Base-by-base conservation (phyloP, 1,284 basidiomycete species). In the Tilletia walkeri region DNA sequence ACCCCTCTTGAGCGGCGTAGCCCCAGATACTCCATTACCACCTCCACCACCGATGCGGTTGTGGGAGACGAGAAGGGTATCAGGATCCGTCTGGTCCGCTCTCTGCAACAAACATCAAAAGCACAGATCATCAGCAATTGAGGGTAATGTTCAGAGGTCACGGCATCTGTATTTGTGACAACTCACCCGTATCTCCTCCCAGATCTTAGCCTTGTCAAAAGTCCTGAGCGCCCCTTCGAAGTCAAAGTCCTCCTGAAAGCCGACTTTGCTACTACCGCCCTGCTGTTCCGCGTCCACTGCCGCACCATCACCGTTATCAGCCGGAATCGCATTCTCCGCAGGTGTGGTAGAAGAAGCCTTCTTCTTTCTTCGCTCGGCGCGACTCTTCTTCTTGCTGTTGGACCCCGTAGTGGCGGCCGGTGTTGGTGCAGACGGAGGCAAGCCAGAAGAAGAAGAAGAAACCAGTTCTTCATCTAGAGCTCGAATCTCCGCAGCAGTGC, bases 171-270 rank as follows among this genome's bases (percentile, higher is more conserved):
- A 30, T 30, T 14, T 45, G 6, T 45, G 41, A 45, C 6, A 1
- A 48, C 65, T 47, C 39, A 68, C 67, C 34, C 67, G 53, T 30
- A 68, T 68, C 36, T 68, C 54, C 12, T 68, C 67, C 67, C 67
- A 68, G 20, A 68, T 54, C 67, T 45, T 47, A 12, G 30, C 34
- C 56, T 68, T 68, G 38, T 68, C 67, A 54, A 68, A 68, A 4
- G 36, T 59, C 34, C 45, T 41, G 38, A 68, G 56, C 5, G 34
- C 56, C 36, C 34, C 56, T 50, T 68, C 53, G 50, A 68, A 68
- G 53, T 68, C 67, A 63, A 68, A 68, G 41, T 68, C 67, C 20
- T 68, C 56, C 10, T 39, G 24, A 16, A 54, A 68, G 16, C 7
- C 65, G 34, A 63, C 36, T 38, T 56, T 56, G 54, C 1, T 30